Conservation (phyloP, 257 asterid species). For the Forsythia suspensa region DNA sequence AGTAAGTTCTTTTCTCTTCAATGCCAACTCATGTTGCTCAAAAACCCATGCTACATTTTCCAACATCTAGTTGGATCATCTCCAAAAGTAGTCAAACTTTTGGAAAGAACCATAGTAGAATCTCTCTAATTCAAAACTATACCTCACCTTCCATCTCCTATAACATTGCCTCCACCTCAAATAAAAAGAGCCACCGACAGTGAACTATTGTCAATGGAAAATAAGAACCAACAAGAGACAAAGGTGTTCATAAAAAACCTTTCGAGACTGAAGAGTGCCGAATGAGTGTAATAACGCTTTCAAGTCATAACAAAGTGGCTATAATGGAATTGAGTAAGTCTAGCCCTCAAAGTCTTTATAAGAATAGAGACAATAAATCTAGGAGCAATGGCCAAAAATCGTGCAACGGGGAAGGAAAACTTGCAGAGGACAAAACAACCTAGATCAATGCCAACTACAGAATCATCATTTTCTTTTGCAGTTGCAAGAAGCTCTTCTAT, state of each 20-base stretch:
- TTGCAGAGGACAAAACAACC: conserved; percentile 24
- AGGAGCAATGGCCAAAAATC: conserved; percentile 19
- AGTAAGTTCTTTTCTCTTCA: conserved; percentile 28
- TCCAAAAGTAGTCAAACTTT: conserved; percentile 28
- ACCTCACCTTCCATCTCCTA: conserved; percentile 55
- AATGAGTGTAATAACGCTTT: conserved; percentile 51
- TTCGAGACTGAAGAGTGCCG: conserved; percentile 35
- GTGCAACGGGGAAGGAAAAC: conserved; percentile 30
- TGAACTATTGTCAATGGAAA: conserved; percentile 19
- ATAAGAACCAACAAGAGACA: conserved; percentile 27
- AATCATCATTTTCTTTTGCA: conserved; percentile 60
- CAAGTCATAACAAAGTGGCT: conserved; percentile 83
- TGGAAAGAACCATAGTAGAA: conserved; percentile 29
- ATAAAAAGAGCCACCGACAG: not conserved
- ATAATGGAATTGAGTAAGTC: conserved; percentile 52
- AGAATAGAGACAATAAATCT: not conserved
- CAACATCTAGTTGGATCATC: conserved; percentile 25
- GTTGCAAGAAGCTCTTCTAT: conserved; percentile 92
- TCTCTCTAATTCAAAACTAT: conserved; percentile 30
- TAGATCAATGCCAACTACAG: not conserved
- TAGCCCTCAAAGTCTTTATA: conserved; percentile 14
- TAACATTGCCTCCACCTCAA: not conserved
- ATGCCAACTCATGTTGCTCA: conserved; percentile 25
- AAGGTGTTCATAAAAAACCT: conserved; percentile 25
- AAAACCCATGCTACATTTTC: conserved; percentile 15